Base-by-base conservation (phyloP, 2,329 filamentous ascomycete species). In the Xylariaceae sp. region DNA sequence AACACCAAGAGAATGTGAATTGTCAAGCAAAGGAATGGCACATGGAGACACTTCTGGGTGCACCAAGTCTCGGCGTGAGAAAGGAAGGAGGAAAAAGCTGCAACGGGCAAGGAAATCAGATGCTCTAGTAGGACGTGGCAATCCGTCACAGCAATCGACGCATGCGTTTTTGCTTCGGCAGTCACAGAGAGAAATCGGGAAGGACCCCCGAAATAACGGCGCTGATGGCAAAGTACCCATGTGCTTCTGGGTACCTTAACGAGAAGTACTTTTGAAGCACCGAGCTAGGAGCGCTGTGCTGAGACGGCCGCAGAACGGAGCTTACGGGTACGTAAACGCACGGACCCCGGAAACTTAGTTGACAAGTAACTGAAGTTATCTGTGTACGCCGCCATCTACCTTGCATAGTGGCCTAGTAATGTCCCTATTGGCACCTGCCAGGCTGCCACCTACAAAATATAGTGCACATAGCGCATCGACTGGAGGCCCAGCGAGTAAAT, bases 1-100 rank as follows among this genome's bases (percentile, higher is more conserved):
- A n/a, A n/a, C 34, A 48, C 34, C 13, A 49, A 53, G 45, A 36
- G 53, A 51, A 36, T 49, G 53, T 47, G 36, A 37, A 41, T 53
- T 26, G 16, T 13, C 26, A 26, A 49, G 40, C 29, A 6, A 50
- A 53, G 16, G 52, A 55, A 52, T 42, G 51, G 51, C 37, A 45
- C 45, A 40, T 34, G 49, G 49, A 46, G 18, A 42, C 29, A 46
- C n/a, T 49, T 47, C 42, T 26, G 41, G 7, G 18, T 12, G 26
- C 8, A 26, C 13, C 26, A 44, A 46, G 45, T 55, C 43, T 53
- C 39, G 40, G 49, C 34, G 21, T 22, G 46, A 29, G 42, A 47
- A n/a, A 41, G 43, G 46, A 40, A 49, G 49, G 52, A 40, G 36
- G 30, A 21, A 44, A 44, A 13, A 43, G 48, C 30, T 19, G 46